A percentile compares a stretch with the other conserved stretches of the same genome.
These are phyloP conservation scores for Vanderwaltozyma tropicalis DNA, from an alignment of 805 yeast genomes.

Conservation along the genomic window DNA sequence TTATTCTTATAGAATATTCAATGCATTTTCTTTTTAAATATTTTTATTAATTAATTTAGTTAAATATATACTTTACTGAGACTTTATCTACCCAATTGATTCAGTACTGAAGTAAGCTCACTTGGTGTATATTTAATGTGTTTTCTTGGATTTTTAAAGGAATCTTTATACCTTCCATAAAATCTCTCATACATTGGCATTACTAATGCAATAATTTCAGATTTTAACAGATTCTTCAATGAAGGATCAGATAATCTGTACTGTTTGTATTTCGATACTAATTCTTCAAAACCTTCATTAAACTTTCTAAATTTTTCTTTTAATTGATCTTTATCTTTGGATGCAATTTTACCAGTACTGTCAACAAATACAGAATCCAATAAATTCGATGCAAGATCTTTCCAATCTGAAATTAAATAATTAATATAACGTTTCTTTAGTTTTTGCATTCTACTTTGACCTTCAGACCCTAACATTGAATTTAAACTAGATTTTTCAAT, in stretches of 20 bases:
- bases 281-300: slow-evolving; percentile 73
- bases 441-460: slow-evolving; percentile 53
- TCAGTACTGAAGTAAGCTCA: slow-evolving; percentile 21
- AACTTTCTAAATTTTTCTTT: slow-evolving; percentile 79
- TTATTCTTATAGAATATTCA: too few species aligned
- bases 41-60: background rate
- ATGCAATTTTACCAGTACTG: slow-evolving; percentile 33
- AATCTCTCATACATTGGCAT: slow-evolving; percentile 79
- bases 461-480: slow-evolving; percentile 43
- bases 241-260: slow-evolving; percentile 57
- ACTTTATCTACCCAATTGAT: slow-evolving; percentile 17
- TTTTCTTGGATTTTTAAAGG: slow-evolving; percentile 29
- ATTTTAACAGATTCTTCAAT: slow-evolving; percentile 50
- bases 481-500: slow-evolving; percentile 49
- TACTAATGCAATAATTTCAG: slow-evolving; percentile 62
- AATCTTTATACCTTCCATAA: slow-evolving; percentile 47
- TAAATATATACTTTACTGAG: too few species aligned
- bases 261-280: slow-evolving; percentile 53
- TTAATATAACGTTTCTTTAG: slow-evolving; percentile 66
- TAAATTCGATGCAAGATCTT: slow-evolving; percentile 59
- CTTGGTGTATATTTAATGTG: slow-evolving; percentile 29
- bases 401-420: slow-evolving; percentile 71
- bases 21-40: background rate
- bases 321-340: slow-evolving; percentile 70
- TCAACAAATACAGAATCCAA: slow-evolving; percentile 65